Conservation (phyloP, 768 basidiomycete species). For the Russula virescens region DNA sequence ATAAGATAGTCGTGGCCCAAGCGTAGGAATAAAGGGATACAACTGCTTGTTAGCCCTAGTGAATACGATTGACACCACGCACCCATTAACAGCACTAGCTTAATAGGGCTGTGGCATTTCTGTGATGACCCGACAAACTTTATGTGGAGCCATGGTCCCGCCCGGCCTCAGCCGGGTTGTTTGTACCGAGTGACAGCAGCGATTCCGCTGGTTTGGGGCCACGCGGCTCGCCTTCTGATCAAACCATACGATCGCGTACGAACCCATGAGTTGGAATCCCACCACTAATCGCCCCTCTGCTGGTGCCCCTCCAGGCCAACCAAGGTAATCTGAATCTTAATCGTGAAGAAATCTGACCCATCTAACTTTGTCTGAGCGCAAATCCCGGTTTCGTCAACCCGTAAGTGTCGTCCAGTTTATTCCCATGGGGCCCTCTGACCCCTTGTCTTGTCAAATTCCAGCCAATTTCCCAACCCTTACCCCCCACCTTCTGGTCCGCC, state of each 20-base stretch:
- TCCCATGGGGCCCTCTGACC: neutral
- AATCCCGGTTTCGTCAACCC: slow-evolving; percentile 15
- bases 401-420: neutral
- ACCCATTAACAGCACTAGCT: too few relatives aligned
- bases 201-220: neutral
- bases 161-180: too few relatives aligned
- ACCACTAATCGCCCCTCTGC: neutral
- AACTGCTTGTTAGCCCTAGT: too few relatives aligned
- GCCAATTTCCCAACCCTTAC: slow-evolving; percentile 17
- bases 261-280: slow-evolving; percentile 15
- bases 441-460: neutral
- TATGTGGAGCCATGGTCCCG: too few relatives aligned
- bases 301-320: slow-evolving; percentile 6
- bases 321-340: slow-evolving; percentile 9
- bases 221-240: neutral
- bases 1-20: too few relatives aligned
- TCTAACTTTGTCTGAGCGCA: neutral
- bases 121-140: too few relatives aligned
- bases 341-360: neutral
- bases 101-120: too few relatives aligned
- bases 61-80: too few relatives aligned
- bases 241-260: neutral
- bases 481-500: slow-evolving; percentile 25
- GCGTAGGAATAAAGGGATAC: too few relatives aligned
- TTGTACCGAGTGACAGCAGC: neutral